Conservation (phyloP, 2,329 filamentous ascomycete species). For the Aspergillus pseudoterreus region DNA sequence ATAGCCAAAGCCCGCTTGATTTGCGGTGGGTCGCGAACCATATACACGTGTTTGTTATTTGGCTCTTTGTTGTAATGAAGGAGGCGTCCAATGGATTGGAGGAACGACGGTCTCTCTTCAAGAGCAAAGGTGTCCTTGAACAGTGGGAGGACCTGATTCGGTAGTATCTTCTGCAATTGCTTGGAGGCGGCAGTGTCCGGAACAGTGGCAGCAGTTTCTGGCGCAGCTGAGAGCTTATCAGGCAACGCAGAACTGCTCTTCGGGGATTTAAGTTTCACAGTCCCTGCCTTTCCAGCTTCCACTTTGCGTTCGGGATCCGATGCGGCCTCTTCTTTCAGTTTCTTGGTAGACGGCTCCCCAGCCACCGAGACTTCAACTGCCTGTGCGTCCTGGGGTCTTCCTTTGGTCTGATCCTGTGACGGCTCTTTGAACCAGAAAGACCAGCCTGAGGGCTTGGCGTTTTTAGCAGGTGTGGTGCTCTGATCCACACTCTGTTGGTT, state of each 20-base stretch:
- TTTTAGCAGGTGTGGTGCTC: slow-evolving; percentile 17
- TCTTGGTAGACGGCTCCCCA: slow-evolving; percentile 16
- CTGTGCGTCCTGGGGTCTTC: slow-evolving; percentile 23
- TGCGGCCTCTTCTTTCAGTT: slow-evolving; percentile 15
- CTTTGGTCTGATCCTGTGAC: slow-evolving; percentile 22
- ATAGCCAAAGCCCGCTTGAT: slow-evolving; percentile 88
- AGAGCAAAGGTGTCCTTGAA: slow-evolving; percentile 46
- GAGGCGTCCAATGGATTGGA: slow-evolving; percentile 52
- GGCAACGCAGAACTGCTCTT: slow-evolving; percentile 21
- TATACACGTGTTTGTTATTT: slow-evolving; percentile 66
- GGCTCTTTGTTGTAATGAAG: slow-evolving; percentile 52
- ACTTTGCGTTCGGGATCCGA: slow-evolving; percentile 20
- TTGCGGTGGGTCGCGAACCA: slow-evolving; percentile 64
- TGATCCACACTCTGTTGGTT: slow-evolving; percentile 6
- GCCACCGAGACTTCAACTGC: slow-evolving; percentile 21
- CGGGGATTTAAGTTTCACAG: slow-evolving; percentile 25
- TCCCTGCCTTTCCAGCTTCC: slow-evolving; percentile 26
- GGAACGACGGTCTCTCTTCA: slow-evolving; percentile 56
- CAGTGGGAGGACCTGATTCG: slow-evolving; percentile 48
- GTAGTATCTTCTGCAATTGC: slow-evolving; percentile 32
- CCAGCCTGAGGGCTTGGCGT: slow-evolving; percentile 35
- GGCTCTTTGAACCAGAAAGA: slow-evolving; percentile 40
- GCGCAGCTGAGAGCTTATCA: slow-evolving; percentile 16
- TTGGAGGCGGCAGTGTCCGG: slow-evolving; percentile 33
- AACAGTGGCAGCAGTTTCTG: slow-evolving; percentile 21